Evolutionary conservation across 225 moss, liverwort and hornwort genomes (phyloP).

Genomic region (Bryum argenteum): DNA sequence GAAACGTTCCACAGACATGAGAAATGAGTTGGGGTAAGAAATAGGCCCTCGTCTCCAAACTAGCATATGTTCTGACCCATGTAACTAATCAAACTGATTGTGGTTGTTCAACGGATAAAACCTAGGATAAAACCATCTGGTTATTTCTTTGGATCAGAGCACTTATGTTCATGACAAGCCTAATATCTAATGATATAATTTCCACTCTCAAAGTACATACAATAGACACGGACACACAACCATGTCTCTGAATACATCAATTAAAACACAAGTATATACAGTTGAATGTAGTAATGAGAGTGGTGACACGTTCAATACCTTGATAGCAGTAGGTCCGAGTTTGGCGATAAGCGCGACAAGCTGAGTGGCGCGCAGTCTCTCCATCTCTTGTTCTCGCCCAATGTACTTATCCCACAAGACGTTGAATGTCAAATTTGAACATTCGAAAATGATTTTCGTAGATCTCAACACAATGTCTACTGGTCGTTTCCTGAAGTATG

Average conservation of each 20-base stretch:
- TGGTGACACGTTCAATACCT: slow-evolving; percentile 48
- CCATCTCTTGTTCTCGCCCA: slow-evolving; percentile 62
- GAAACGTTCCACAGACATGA: background rate
- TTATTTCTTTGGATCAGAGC: background rate
- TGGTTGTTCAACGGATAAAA: too few relatives aligned
- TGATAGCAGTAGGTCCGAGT: slow-evolving; percentile 91
- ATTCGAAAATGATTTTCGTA: slow-evolving; percentile 68
- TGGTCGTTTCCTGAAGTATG: slow-evolving; percentile 72
- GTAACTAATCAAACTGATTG: background rate
- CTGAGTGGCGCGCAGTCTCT: slow-evolving; percentile 72
- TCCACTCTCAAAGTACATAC: slow-evolving; percentile 15
- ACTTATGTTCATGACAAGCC: background rate
- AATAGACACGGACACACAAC: slow-evolving; percentile 3
- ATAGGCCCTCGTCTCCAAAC: background rate
- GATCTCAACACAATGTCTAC: slow-evolving; percentile 61
- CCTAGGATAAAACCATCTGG: background rate
- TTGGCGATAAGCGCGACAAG: slow-evolving; percentile 85
- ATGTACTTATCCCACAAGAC: slow-evolving; percentile 69
- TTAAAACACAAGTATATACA: background rate
- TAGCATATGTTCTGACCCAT: slow-evolving; percentile 1
- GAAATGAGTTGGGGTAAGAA: background rate
- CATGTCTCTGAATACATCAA: background rate
- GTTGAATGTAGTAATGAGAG: background rate
- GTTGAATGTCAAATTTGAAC: slow-evolving; percentile 74
- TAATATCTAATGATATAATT: background rate